phyloP scores from a whole-genome alignment of 805 yeast species.

The Diddensiella caesifluorescens region DNA sequence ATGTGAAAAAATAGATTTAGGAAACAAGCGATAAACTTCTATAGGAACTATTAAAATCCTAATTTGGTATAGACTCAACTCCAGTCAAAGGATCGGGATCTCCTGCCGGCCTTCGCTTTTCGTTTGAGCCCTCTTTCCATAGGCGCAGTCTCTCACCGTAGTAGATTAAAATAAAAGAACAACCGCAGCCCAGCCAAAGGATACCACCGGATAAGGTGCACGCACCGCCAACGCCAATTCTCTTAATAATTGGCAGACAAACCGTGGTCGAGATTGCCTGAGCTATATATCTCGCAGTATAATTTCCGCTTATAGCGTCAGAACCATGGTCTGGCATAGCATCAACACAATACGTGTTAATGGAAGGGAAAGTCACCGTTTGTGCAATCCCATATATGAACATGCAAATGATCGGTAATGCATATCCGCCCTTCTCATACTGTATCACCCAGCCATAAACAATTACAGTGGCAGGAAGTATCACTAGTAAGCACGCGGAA shows the following conservation, averaged over 20 bases:
- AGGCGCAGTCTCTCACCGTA: slow-evolving; percentile 39
- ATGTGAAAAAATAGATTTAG: no score
- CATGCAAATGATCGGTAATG: slow-evolving; percentile 47
- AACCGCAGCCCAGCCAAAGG: slow-evolving; percentile 36
- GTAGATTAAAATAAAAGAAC: slow-evolving; percentile 33
- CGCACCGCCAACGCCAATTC: slow-evolving; percentile 55
- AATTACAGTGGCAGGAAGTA: slow-evolving; percentile 42
- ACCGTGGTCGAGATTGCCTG: slow-evolving; percentile 50
- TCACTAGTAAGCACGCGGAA: slow-evolving; percentile 37
- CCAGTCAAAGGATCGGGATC: no score
- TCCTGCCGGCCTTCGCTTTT: not conserved
- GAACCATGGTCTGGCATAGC: slow-evolving; percentile 50
- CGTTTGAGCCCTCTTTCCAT: slow-evolving; percentile 7
- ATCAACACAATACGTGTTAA: slow-evolving; percentile 56
- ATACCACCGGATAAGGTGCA: slow-evolving; percentile 45
- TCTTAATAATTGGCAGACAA: slow-evolving; percentile 41
- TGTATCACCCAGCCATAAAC: slow-evolving; percentile 53
- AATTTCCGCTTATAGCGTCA: slow-evolving; percentile 53
- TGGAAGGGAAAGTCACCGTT: slow-evolving; percentile 46
- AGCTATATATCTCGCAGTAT: slow-evolving; percentile 45
- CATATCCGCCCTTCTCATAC: slow-evolving; percentile 48
- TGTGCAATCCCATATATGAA: slow-evolving; percentile 48
- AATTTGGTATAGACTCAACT: not conserved
- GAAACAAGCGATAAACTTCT: not conserved
- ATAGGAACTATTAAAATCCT: not conserved